Base-by-base conservation (phyloP, 2,329 filamentous ascomycete genomes). In the Alternaria novae-zelandiae region DNA sequence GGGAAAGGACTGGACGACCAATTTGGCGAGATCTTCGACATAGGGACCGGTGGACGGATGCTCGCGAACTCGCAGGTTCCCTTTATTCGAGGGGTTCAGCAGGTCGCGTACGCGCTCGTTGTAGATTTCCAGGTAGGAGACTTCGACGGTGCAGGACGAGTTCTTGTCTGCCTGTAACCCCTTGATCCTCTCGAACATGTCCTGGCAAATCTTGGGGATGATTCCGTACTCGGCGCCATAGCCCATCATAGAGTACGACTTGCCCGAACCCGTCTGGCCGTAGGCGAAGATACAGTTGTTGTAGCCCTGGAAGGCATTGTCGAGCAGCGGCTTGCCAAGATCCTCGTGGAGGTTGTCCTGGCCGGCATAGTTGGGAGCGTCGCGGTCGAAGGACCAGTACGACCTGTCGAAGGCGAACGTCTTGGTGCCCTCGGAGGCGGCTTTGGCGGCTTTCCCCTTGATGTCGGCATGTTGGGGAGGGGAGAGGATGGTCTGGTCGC, bases 271-370 rank as follows among this genome's bases (percentile, higher is more conserved):
- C 2, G 96, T 99, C 84, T 99, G 96, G 17, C 96, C 96, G 78
- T 99, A 99, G 13, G 96, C 96, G 79, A 99, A 99, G 77, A 99
- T 99, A 86, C 96, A 99, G 81, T 98, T 99, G 85, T 99, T 98
- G 84, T 98, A 99, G 47, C 96, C 96, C 75, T 95, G 89, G 78
- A 99, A 99, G 17, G 96, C 96, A 87, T 99, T 99, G 83, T 99
- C 95, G 70, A 99, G 87, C 62, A 99, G 86, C 57, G 96, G 96
- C 71, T 89, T 88, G 66, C 96, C 96, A 67, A 99, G 83, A 78
- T 98, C 96, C 57, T 89, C 86, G 80, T 97, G 96, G 17, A 99
- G 85, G 76, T 96, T 88, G 64, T 95, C 91, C 79, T 99, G 96
- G 17, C 92, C 93, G 47, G 96, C 95, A 80, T 94, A 99, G 80